phyloP scores from a whole-genome alignment of 2,329 filamentous ascomycete species.

The Talaromyces sp. region DNA sequence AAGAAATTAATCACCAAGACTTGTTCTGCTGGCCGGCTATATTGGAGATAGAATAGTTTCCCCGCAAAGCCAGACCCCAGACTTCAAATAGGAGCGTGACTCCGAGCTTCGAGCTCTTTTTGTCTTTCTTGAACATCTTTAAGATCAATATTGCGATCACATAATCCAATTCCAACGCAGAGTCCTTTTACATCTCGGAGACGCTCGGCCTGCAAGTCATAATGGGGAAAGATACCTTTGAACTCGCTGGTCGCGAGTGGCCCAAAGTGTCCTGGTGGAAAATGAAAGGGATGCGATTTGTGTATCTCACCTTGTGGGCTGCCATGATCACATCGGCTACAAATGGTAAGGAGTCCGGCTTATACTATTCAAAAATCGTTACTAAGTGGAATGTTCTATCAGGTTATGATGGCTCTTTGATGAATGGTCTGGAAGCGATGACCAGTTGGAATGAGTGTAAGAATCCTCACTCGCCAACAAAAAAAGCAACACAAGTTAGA shows the following conservation, averaged over 20 bases:
- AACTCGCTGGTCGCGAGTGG: slow-evolving; percentile 23
- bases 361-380: neutral
- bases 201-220: neutral
- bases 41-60: neutral
- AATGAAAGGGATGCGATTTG: slow-evolving; percentile 25
- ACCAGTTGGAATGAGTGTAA: slow-evolving; percentile 43
- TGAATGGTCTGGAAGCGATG: slow-evolving; percentile 49
- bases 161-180: neutral
- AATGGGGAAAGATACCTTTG: slow-evolving; percentile 24
- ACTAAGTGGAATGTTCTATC: neutral
- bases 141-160: neutral
- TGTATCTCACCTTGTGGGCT: slow-evolving; percentile 24
- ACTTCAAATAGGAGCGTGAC: neutral
- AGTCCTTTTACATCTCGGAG: neutral
- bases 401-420: slow-evolving; percentile 46
- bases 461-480: neutral
- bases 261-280: slow-evolving; percentile 24
- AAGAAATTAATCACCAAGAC: neutral
- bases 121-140: neutral
- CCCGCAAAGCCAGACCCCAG: neutral
- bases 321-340: slow-evolving; percentile 26
- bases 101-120: neutral
- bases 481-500: neutral
- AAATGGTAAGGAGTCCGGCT: slow-evolving; percentile 16
- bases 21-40: neutral